Evolutionary conservation across 768 basidiomycete genomes (phyloP).

Genomic region (Infundibulicybe gibba): DNA sequence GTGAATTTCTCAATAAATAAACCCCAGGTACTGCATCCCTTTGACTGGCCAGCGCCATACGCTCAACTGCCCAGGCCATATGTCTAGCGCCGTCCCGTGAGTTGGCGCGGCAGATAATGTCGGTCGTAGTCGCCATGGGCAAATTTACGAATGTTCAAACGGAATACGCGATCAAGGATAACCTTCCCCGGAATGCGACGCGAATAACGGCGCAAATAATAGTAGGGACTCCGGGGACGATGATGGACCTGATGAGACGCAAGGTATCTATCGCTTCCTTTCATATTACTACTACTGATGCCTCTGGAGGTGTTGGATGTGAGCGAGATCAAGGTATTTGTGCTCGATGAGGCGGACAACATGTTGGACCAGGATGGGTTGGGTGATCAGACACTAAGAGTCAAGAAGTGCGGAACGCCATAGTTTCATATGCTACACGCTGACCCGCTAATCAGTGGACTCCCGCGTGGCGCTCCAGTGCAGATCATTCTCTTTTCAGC

Average conservation of each 20-base stretch:
- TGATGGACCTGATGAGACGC: constrained; percentile 79
- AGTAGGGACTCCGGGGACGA: constrained; percentile 95
- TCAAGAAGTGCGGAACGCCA: constrained; percentile 74
- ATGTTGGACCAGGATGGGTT: constrained; percentile 95
- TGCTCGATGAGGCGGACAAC: constrained; percentile 97
- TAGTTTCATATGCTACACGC: background rate
- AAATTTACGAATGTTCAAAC: constrained; percentile 92
- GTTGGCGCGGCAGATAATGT: constrained; percentile 96
- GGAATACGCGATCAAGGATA: constrained; percentile 93
- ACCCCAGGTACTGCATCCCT: constrained; percentile 60
- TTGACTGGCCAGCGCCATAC: background rate
- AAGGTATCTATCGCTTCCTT: constrained; percentile 28
- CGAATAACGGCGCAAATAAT: constrained; percentile 85
- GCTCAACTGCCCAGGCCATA: constrained; percentile 58
- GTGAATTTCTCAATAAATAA: constrained; percentile 80
- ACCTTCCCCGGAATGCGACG: constrained; percentile 60
- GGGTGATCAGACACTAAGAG: constrained; percentile 88
- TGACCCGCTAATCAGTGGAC: constrained; percentile 36
- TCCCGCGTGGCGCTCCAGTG: constrained; percentile 45
- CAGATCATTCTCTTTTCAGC: constrained; percentile 98
- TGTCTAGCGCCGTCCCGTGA: constrained; percentile 98
- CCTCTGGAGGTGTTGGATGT: constrained; percentile 65
- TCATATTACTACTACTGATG: background rate
- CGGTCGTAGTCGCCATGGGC: constrained; percentile 90
- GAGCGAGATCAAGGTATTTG: constrained; percentile 83